Base-by-base conservation (phyloP, 2,329 filamentous ascomycete species). In the Hymenoscyphus albidus region DNA sequence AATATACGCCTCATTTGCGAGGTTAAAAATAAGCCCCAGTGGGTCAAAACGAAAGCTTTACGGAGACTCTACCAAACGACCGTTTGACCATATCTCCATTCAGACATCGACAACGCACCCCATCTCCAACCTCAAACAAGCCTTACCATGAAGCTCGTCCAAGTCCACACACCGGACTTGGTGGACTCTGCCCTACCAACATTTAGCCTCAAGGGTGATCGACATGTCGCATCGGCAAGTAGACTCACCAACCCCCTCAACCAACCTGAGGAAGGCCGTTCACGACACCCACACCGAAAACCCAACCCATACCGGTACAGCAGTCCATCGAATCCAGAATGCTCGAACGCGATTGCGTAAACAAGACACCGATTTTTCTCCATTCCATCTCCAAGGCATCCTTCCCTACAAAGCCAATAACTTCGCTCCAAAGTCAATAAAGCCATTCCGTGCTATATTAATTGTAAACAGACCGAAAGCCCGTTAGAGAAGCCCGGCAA, bases 181-280 rank as follows among this genome's bases (percentile, higher is more conserved):
- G 44, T n/a, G 10, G 9, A 51, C n/a, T 51, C 44, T 51, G 44
- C 44, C 44, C 22, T 51, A 51, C 44, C 44, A 18, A 51, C 7
- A 51, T 51, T 51, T 51, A 51, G 22, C 44, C 44, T 51, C 44
- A 51, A 51, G 44, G 44, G 7, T 51, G 44, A 51, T 51, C 44
- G 44, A 51, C 44, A 51, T 7, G 22, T 51, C 18, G 44, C 44
- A 51, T 51, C 44, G 44, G 44, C 44, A 51, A 18, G 44, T 51
- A 51, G 35, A 51, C 18, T 51, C n/a, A 10, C 44, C 9, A 51
- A n/a, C n/a, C 18, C 6, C n/a, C 14, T 51, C 44, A 5, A 51
- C 44, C 44, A 51, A 51, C n/a, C 44, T 18, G 44, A 18, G 18
- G 18, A 5, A 22, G 12, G n/a, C 44, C 44, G 18, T n/a, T 22